Evolutionary conservation across 371 early-diverging fungal genomes (phyloP).

Genomic region (Mortierella sp.): DNA sequence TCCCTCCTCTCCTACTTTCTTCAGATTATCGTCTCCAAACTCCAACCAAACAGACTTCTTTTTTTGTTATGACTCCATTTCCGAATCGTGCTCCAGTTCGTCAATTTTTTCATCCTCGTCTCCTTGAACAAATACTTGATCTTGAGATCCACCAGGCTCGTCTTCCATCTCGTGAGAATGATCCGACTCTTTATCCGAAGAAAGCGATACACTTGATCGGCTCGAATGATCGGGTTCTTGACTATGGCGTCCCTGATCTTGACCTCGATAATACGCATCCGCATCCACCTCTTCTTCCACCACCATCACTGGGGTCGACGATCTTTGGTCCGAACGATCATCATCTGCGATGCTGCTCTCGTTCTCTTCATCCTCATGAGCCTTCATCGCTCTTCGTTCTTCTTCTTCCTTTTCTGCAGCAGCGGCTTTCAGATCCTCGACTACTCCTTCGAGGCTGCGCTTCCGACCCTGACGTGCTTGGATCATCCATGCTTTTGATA

Average conservation of each 20-base stretch:
- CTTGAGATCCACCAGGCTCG: too few relatives aligned
- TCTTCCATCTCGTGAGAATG: too few relatives aligned
- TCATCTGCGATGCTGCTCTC: constrained; percentile 19
- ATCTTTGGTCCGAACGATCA: constrained; percentile 9
- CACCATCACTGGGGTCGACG: not conserved
- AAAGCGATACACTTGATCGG: too few relatives aligned
- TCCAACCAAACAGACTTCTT: too few relatives aligned
- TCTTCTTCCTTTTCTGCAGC: constrained; percentile 15
- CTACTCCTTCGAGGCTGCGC: constrained; percentile 41
- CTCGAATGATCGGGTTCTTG: not conserved
- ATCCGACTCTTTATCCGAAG: too few relatives aligned
- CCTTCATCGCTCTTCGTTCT: constrained; percentile 10
- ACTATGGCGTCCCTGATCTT: not conserved
- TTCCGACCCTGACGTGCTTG: constrained; percentile 43
- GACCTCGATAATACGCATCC: not conserved
- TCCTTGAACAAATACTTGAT: not conserved
- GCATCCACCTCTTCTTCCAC: constrained; percentile 8
- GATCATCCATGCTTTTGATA: constrained; percentile 20
- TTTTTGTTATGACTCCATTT: too few relatives aligned
- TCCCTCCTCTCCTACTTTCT: too few relatives aligned
- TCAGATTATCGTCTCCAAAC: too few relatives aligned
- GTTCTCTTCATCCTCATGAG: not conserved
- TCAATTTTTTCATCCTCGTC: not conserved
- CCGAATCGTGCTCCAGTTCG: not conserved
- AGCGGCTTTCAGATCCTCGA: constrained; percentile 25